phyloP scores from a whole-genome alignment of 2,329 filamentous ascomycete species.

The Ceratocystis harringtonii region DNA sequence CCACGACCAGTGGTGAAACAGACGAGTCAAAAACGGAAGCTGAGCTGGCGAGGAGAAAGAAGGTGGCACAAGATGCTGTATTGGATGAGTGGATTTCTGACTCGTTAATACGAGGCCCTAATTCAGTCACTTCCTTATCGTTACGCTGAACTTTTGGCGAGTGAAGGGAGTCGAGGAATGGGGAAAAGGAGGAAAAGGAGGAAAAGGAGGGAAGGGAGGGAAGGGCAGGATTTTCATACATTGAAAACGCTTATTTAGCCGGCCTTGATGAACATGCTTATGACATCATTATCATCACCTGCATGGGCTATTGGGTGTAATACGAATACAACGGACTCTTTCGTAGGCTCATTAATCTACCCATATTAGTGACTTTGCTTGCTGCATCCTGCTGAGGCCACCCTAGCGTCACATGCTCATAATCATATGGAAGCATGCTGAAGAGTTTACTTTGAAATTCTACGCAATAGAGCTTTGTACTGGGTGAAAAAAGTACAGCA shows the following conservation, averaged over 20 bases:
- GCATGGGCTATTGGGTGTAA: neutral
- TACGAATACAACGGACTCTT: neutral
- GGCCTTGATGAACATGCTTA: neutral
- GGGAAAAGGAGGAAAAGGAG: no score
- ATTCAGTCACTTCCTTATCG: constrained; percentile 7
- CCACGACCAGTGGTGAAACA: neutral
- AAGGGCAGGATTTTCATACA: neutral
- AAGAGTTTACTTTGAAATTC: neutral
- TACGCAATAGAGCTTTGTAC: neutral
- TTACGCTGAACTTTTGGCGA: constrained; percentile 1
- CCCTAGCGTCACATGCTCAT: neutral
- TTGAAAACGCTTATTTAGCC: neutral
- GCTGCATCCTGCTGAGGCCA: neutral
- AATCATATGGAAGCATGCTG: neutral
- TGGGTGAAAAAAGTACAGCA: neutral
- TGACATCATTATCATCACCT: neutral
- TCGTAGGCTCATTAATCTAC: neutral
- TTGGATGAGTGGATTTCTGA: constrained; percentile 13
- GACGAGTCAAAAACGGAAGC: neutral
- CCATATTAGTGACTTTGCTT: neutral
- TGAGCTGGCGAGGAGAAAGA: neutral
- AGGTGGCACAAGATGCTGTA: constrained; percentile 3
- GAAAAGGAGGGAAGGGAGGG: neutral
- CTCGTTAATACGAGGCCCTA: constrained; percentile 4
- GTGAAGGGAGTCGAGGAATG: no score